A percentile compares a stretch with the other conserved stretches of the same genome.
Conservation (phyloP, 2,329 filamentous ascomycete genomes). For the Xylariales sp. region DNA sequence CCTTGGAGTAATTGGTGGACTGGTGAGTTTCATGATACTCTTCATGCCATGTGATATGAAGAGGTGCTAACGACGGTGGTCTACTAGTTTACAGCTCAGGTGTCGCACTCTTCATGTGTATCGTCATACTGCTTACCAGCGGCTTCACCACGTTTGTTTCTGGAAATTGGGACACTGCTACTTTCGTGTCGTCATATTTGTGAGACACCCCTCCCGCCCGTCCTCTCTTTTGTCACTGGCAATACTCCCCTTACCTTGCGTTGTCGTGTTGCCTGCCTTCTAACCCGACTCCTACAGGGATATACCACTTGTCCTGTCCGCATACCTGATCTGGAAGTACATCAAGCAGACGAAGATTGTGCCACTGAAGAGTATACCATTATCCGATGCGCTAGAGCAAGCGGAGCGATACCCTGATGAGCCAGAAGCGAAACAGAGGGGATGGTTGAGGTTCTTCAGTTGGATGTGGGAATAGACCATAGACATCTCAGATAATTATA, state of each 20-base stretch:
- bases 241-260: neutral
- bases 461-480: slow-evolving; percentile 31
- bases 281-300: slow-evolving; percentile 35
- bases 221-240: neutral
- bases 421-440: slow-evolving; percentile 19
- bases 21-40: slow-evolving; percentile 35
- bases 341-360: slow-evolving; percentile 57
- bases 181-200: slow-evolving; percentile 60
- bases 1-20: slow-evolving; percentile 64
- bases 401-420: slow-evolving; percentile 31
- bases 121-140: slow-evolving; percentile 64
- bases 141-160: slow-evolving; percentile 61
- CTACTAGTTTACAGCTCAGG: slow-evolving; percentile 56
- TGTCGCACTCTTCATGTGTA: slow-evolving; percentile 52
- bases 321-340: slow-evolving; percentile 61
- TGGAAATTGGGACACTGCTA: slow-evolving; percentile 52
- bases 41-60: neutral
- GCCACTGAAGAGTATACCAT: slow-evolving; percentile 44
- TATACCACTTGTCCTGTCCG: slow-evolving; percentile 52
- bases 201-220: slow-evolving; percentile 30
- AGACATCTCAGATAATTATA: neutral
- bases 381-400: slow-evolving; percentile 47
- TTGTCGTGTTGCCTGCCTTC: too few relatives aligned
- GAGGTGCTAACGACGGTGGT: neutral
- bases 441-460: slow-evolving; percentile 25